Evolutionary conservation across 768 basidiomycete species (phyloP).

Genomic region (Cystobasidium ongulense): DNA sequence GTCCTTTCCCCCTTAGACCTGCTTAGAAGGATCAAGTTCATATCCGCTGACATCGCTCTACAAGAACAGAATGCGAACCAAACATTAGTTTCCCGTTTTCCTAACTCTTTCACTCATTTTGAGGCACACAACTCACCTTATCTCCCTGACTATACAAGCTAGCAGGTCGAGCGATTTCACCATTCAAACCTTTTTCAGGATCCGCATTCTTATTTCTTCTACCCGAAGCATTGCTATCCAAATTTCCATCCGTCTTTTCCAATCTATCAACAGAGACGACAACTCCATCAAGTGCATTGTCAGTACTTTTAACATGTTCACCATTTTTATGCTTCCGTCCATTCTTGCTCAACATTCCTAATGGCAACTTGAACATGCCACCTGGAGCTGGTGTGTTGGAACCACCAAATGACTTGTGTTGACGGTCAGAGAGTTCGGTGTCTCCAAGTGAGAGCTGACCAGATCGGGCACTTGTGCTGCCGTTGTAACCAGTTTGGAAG

Average conservation of each 20-base stretch:
- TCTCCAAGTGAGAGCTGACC: background rate
- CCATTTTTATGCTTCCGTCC: background rate
- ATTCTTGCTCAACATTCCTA: background rate
- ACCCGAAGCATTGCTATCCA: background rate
- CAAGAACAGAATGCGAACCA: background rate
- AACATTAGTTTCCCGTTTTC: background rate
- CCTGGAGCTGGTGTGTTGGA: background rate
- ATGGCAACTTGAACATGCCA: background rate
- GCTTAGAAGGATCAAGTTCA: background rate
- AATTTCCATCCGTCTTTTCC: background rate
- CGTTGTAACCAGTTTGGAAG: background rate
- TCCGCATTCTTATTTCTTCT: background rate
- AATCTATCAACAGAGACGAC: slow-evolving; percentile 7
- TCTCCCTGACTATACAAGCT: background rate
- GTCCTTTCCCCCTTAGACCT: background rate
- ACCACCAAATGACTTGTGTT: background rate
- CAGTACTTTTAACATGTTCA: background rate
- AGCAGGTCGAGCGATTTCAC: background rate
- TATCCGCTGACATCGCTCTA: background rate
- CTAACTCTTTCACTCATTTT: background rate
- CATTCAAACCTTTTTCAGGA: background rate
- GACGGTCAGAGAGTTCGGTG: background rate
- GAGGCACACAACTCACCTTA: background rate
- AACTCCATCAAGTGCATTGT: background rate
- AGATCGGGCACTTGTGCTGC: background rate